Evolutionary conservation across 2,329 filamentous ascomycete species (phyloP), one percentile per base, ranked within the genome.

Genomic region (Aspergillus udagawae): DNA sequence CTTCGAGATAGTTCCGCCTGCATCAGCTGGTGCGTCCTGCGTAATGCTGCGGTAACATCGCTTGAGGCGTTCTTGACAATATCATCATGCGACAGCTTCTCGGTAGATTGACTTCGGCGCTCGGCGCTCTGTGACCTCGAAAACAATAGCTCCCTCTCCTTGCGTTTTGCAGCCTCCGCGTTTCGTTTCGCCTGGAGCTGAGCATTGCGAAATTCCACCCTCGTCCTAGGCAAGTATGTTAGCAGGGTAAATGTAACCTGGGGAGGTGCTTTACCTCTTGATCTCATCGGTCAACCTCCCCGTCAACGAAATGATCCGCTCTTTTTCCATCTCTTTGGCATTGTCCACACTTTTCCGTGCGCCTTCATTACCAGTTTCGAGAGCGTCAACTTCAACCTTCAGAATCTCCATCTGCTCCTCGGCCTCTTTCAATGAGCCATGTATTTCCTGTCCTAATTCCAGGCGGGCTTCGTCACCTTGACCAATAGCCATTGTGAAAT

Each of bases 1-100:
- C 91, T 95, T 58, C 91, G 87, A 49, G 88, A 86, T 7, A 99
- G 84, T 79, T 97, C 92, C 4, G 86, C 82, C 62, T 90, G 86
- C 79, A 97, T 92, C 67, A 96, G 83, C 60, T 90, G 86, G 75
- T 97, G 92, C 5, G 93, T 95, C 59, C 92, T 83, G 59, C 91
- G 84, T 53, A 99, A 82, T 1, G 92, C 90, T 51, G 86, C 80
- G 3, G 93, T 97, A 54, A 97, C 89, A 77, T 95, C 91, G 63
- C 83, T 86, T 32, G 90, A 90, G 0, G 93, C 89, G 60, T 86
- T 85, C 14, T 91, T 80, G 45, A 87, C 82, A 62, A 91, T 81
- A 62, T 94, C 87, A 70, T 90, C 86, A 64, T 91, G 85, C 23
- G 86, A 85, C 3, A 87, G 72, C 45, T 82, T 80, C 61, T 83